Evolutionary conservation across 805 yeast genomes (phyloP).

Genomic region (Metschnikowia vanudenii): DNA sequence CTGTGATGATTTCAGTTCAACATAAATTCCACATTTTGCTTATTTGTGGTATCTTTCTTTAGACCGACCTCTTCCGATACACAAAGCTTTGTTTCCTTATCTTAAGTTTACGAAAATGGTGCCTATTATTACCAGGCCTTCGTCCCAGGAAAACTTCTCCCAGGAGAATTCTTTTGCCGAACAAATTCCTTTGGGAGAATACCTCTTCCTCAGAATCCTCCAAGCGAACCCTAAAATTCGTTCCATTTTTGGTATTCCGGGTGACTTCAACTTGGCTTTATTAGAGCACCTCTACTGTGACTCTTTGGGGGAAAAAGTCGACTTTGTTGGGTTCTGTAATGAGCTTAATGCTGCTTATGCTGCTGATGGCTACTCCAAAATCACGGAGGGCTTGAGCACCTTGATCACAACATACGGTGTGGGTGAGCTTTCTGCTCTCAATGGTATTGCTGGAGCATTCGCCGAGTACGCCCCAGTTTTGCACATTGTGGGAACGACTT

Average conservation of each 20-base stretch:
- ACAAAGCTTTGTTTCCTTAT: background rate
- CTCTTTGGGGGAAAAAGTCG: conserved; percentile 41
- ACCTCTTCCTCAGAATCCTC: conserved; percentile 55
- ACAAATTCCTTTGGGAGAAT: conserved; percentile 60
- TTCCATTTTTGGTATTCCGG: conserved; percentile 76
- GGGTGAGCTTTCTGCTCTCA: conserved; percentile 82
- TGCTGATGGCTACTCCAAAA: conserved; percentile 82
- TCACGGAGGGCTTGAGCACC: conserved; percentile 59
- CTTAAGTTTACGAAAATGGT: conserved; percentile 13
- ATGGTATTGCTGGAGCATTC: conserved; percentile 79
- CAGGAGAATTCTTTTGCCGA: conserved; percentile 8
- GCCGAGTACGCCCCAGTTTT: conserved; percentile 78
- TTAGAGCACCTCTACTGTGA: conserved; percentile 63
- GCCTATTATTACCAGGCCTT: conserved; percentile 17
- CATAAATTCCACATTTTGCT: no score
- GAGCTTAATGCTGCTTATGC: conserved; percentile 89
- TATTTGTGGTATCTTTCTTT: no score
- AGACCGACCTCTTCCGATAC: background rate
- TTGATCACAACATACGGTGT: conserved; percentile 78
- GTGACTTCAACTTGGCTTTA: conserved; percentile 67
- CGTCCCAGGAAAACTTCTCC: no score
- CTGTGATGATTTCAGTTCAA: no score
- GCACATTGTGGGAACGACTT: conserved; percentile 76
- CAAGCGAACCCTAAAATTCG: conserved; percentile 49
- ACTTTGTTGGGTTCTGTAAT: conserved; percentile 83